Evolutionary conservation across 345 rosid genomes (phyloP), one percentile per base, ranked within the genome.

Genomic region (Syzygium jambos): DNA sequence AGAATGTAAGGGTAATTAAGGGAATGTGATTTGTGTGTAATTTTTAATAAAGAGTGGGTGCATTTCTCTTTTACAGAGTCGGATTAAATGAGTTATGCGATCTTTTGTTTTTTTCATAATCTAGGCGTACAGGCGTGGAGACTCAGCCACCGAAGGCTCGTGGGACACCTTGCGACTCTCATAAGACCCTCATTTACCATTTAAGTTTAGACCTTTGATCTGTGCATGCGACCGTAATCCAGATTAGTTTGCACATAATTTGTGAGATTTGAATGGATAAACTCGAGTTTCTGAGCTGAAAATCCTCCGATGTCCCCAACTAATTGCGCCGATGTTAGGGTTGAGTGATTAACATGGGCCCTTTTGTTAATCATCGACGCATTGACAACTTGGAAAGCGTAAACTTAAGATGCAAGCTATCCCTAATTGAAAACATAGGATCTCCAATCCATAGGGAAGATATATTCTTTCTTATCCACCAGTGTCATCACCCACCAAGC

Each of bases 81-180:
- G 16, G 1, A 59, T 27, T 59, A 11, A 27, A 27, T 25, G 7
- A 59, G 0, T 11, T 14, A 27, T 3, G 16, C 5, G 8, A 59
- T 6, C 1, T 59, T 27, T 59, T 6, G 2, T 3, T 59, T 59
- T 59, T 59, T 25, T 5, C 46, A 59, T 59, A 4, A 59, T 59
- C 3, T 12, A 12, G 16, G 14, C 11, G 6, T 0, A 59, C 2
- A 27, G 1, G 0, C 0, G 4, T n/a, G 13, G 19, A n/a, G 34
- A 61, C 15, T 61, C 38, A 4, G 4, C 19, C n/a, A 61, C 0
- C 12, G 2, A 8, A 61, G 9, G 7, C 7, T n/a, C 34, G 6
- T n/a, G 4, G 14, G n/a, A n/a, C 0, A n/a, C 0, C 17, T 14
- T 14, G 0, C 8, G 34, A n/a, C 1, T 14, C 73, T n/a, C 9